Conservation (phyloP, 2,329 filamentous ascomycete genomes). For the Fusarium armeniacum region DNA sequence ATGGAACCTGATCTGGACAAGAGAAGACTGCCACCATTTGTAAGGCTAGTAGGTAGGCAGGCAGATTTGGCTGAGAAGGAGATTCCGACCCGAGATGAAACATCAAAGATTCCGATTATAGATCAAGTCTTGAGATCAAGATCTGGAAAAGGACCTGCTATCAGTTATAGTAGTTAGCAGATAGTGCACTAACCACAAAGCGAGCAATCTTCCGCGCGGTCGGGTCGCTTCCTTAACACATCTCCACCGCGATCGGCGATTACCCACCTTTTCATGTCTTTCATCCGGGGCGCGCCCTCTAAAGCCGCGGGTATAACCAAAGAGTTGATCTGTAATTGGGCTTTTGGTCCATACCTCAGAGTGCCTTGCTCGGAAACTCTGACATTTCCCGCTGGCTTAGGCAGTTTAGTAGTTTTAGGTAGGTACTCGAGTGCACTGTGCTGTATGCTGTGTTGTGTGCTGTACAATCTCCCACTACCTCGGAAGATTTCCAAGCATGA, state of each 20-base stretch:
- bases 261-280: conserved; percentile 32
- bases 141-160: conserved; percentile 1
- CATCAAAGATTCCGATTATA: not conserved
- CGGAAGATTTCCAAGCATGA: conserved; percentile 51
- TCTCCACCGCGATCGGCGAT: conserved; percentile 46
- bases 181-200: conserved; percentile 27
- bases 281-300: conserved; percentile 40
- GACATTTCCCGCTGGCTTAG: not conserved
- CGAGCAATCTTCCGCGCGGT: conserved; percentile 27
- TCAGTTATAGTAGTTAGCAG: not conserved
- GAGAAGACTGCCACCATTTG: not conserved
- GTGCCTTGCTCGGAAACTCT: conserved; percentile 18
- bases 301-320: conserved; percentile 40
- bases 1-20: not conserved
- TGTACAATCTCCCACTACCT: conserved; percentile 8
- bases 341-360: conserved; percentile 2
- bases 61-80: not conserved
- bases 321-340: conserved; percentile 33
- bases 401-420: too few species aligned
- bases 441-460: not conserved
- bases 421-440: too few species aligned
- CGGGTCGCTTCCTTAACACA: conserved; percentile 26
- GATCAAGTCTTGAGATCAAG: conserved; percentile 11
- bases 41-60: not conserved
- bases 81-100: conserved; percentile 1